Evolutionary conservation across 176 grass and related monocot genomes (phyloP).

Genomic region (bread wheat (Triticum aestivum)): IWGSC_CS_RefSeq_v2.1 NC_057814.1:171897965-171898464

Average conservation of each 20-base stretch:
- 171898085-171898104: not conserved
- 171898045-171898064: not conserved
- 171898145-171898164: conserved; percentile 99
- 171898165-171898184: conserved; percentile 96
- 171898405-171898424: conserved; percentile 81
- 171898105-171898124: not conserved
- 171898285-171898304: conserved; percentile 89
- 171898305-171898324: conserved; percentile 93
- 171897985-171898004: not conserved
- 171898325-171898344: conserved; percentile 71
- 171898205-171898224: conserved; percentile 16
- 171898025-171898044: not conserved
- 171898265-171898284: conserved; percentile 41
- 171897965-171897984: not conserved
- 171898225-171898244: not conserved
- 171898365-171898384: conserved; percentile 75
- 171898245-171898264: not conserved
- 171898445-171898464: conserved; percentile 77
- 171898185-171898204: conserved; percentile 40
- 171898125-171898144: conserved; percentile 69
- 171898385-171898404: conserved; percentile 85
- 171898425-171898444: conserved; percentile 84
- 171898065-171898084: not conserved
- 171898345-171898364: conserved; percentile 75
- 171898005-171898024: not conserved